Evolutionary conservation across 805 yeast genomes (phyloP).

Genomic region (Lipomyces yamanashiensis): DNA sequence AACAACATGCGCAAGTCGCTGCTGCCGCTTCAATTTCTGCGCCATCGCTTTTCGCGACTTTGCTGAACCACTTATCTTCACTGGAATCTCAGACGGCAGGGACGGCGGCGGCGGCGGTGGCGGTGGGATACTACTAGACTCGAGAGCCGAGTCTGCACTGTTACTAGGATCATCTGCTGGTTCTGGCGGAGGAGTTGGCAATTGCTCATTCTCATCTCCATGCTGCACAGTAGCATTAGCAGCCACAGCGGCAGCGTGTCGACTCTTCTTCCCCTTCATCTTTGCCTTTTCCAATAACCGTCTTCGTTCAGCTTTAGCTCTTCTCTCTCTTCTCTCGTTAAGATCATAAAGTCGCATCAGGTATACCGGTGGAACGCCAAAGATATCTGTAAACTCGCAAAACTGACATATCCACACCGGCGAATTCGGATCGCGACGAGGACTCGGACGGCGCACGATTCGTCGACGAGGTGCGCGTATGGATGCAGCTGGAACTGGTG

Average conservation of each 20-base stretch:
- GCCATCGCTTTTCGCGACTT: constrained; percentile 17
- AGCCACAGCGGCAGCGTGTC: constrained; percentile 6
- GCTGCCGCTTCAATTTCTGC: constrained; percentile 20
- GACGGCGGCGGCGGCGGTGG: neutral
- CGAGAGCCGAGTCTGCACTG: too few relatives aligned
- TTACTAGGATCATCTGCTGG: neutral
- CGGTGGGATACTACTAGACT: neutral
- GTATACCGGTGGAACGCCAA: constrained; percentile 35
- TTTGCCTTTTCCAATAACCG: constrained; percentile 36
- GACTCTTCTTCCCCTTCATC: constrained; percentile 32
- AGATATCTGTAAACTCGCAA: constrained; percentile 38
- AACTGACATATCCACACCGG: constrained; percentile 40
- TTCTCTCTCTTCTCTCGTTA: constrained; percentile 33
- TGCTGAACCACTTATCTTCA: too few relatives aligned
- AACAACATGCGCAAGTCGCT: constrained; percentile 5
- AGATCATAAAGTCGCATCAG: constrained; percentile 32
- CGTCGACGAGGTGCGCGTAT: neutral
- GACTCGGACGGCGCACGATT: neutral
- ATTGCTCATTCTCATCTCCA: neutral
- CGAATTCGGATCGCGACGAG: constrained; percentile 23
- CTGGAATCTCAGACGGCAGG: neutral
- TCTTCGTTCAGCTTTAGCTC: constrained; percentile 28
- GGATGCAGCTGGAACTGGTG: neutral
- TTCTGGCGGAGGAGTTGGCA: neutral
- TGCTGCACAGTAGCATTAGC: constrained; percentile 6